These are phyloP conservation scores for Scutellaria galericulata DNA, from an alignment of 257 asterid genomes.

Conservation along the genomic window DNA sequence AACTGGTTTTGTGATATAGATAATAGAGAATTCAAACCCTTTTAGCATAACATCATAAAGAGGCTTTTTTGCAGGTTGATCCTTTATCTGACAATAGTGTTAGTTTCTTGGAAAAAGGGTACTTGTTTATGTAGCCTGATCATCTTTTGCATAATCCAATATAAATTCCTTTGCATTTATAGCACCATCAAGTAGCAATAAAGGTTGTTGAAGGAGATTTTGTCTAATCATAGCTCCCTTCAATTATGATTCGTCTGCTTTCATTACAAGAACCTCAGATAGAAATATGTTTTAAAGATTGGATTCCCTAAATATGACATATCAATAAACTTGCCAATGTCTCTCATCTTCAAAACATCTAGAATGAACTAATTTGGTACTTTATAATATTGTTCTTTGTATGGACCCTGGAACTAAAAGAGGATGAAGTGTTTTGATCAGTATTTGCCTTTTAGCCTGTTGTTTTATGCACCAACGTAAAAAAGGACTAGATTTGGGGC, in stretches of 20 bases:
- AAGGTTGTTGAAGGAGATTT: neutral
- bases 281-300: neutral
- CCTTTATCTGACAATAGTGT: too few relatives aligned
- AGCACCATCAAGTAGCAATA: neutral
- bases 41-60: too few relatives aligned
- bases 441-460: neutral
- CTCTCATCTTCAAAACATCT: neutral
- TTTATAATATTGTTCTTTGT: neutral
- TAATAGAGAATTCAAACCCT: too few relatives aligned
- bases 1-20: too few relatives aligned
- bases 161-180: neutral
- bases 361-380: slow-evolving; percentile 1
- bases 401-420: slow-evolving; percentile 6
- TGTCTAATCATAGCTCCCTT: neutral
- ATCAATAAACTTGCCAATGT: neutral
- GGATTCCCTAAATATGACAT: neutral
- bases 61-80: too few relatives aligned
- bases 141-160: neutral
- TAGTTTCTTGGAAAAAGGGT: too few relatives aligned
- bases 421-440: neutral
- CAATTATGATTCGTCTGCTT: neutral
- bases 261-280: neutral
- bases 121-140: neutral
- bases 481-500: neutral
- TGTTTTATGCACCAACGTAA: neutral